Evolutionary conservation across 768 basidiomycete species (phyloP).

Genomic region (Solioccasus polychromus): DNA sequence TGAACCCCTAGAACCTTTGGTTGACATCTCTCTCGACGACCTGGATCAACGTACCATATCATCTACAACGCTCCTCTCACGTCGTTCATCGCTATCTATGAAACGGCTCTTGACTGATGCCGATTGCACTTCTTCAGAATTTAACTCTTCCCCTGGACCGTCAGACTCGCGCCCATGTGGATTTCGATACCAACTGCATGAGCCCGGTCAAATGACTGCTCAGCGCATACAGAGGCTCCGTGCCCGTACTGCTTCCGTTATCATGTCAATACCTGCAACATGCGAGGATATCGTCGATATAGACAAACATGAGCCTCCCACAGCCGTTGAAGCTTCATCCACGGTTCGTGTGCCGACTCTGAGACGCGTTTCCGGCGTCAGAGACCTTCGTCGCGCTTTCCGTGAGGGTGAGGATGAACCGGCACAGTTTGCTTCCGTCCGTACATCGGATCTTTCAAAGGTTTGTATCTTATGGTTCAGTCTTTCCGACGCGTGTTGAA

Average conservation of each 20-base stretch:
- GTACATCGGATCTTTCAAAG: constrained; percentile 14
- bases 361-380: constrained; percentile 22
- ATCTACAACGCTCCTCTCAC: constrained; percentile 23
- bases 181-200: constrained; percentile 13
- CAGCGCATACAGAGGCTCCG: constrained; percentile 25
- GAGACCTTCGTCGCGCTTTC: constrained; percentile 27
- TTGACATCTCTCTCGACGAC: constrained; percentile 12
- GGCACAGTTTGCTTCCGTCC: constrained; percentile 5
- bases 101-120: constrained; percentile 4
- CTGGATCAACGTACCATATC: constrained; percentile 19
- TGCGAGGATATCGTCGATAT: constrained; percentile 12
- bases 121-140: constrained; percentile 7
- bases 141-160: neutral
- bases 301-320: constrained; percentile 2
- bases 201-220: constrained; percentile 27
- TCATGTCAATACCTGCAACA: constrained; percentile 29
- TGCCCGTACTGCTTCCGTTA: constrained; percentile 23
- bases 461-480: constrained; percentile 4
- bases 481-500: constrained; percentile 2
- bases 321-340: neutral
- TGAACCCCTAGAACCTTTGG: constrained; percentile 8
- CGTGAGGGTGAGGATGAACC: constrained; percentile 8
- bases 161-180: constrained; percentile 10
- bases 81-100: neutral
- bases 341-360: constrained; percentile 11